Conservation (phyloP, 192 early-diverging fungal genomes). For the Chytriomyces sp. region DNA sequence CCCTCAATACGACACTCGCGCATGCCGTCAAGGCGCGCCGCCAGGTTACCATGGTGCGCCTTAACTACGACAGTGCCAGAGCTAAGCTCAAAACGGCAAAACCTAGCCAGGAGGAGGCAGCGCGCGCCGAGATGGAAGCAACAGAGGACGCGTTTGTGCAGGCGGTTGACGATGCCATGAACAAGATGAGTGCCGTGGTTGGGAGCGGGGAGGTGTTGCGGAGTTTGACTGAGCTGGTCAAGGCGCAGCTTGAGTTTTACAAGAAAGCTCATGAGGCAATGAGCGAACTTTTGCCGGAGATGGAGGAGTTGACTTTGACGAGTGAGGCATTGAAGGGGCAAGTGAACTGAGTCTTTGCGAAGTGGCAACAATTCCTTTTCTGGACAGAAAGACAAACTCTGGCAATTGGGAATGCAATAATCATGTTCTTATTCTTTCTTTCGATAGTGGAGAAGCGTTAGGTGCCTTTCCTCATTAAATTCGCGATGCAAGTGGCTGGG, state of each 20-base stretch:
- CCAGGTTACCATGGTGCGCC: slow-evolving; percentile 78
- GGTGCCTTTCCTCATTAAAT: no score
- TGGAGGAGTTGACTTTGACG: slow-evolving; percentile 78
- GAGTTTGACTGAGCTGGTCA: slow-evolving; percentile 82
- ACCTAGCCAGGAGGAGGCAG: slow-evolving; percentile 72
- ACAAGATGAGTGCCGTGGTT: slow-evolving; percentile 88
- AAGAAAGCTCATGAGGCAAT: slow-evolving; percentile 57
- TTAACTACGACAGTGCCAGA: slow-evolving; percentile 88
- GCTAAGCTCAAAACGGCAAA: slow-evolving; percentile 70
- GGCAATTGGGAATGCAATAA: no score
- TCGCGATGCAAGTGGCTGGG: no score
- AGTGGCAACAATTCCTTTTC: no score
- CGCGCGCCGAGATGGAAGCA: slow-evolving; percentile 81
- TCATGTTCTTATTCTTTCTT: no score
- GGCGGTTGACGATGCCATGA: slow-evolving; percentile 93
- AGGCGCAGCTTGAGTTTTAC: slow-evolving; percentile 82
- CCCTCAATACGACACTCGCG: slow-evolving; percentile 73
- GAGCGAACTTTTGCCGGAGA: slow-evolving; percentile 68
- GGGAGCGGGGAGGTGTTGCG: slow-evolving; percentile 85
- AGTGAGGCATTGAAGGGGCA: slow-evolving; percentile 15
- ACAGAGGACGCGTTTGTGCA: slow-evolving; percentile 96
- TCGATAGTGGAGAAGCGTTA: no score
- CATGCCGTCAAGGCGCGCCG: slow-evolving; percentile 83
- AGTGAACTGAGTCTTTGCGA: no score
- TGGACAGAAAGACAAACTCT: no score